Evolutionary conservation across 2,329 filamentous ascomycete species (phyloP).

Genomic region (Trichophyton benhamiae): DNA sequence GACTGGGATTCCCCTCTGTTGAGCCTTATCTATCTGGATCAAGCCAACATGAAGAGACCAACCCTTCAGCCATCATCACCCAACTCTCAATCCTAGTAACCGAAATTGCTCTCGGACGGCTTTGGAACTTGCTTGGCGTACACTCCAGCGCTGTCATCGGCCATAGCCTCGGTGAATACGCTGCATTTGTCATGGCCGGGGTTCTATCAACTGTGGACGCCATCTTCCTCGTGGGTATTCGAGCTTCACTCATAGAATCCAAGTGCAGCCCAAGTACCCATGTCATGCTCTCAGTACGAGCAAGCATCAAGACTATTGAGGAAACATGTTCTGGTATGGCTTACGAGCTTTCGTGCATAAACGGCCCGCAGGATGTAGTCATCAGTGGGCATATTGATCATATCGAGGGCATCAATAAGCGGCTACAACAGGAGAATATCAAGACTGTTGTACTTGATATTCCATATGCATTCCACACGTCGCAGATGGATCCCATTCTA

Average conservation of each 20-base stretch:
- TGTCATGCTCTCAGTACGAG: conserved; percentile 50
- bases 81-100: conserved; percentile 32
- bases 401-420: conserved; percentile 42
- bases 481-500: conserved; percentile 52
- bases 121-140: conserved; percentile 24
- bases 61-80: conserved; percentile 17
- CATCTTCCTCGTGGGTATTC: conserved; percentile 55
- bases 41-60: conserved; percentile 13
- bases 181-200: conserved; percentile 26
- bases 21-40: conserved; percentile 18
- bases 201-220: conserved; percentile 26
- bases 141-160: conserved; percentile 18
- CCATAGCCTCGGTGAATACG: conserved; percentile 31
- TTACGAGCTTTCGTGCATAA: conserved; percentile 55
- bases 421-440: conserved; percentile 42
- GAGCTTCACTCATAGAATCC: conserved; percentile 53
- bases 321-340: conserved; percentile 39
- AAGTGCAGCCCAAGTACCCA: conserved; percentile 56
- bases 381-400: conserved; percentile 51
- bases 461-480: conserved; percentile 55
- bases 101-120: conserved; percentile 32
- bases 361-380: conserved; percentile 62
- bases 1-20: conserved; percentile 22
- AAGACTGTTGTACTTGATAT: conserved; percentile 52
- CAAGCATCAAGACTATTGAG: conserved; percentile 30